Conservation (phyloP, 202 grass and related monocot species). For the Zizania palustris region DNA sequence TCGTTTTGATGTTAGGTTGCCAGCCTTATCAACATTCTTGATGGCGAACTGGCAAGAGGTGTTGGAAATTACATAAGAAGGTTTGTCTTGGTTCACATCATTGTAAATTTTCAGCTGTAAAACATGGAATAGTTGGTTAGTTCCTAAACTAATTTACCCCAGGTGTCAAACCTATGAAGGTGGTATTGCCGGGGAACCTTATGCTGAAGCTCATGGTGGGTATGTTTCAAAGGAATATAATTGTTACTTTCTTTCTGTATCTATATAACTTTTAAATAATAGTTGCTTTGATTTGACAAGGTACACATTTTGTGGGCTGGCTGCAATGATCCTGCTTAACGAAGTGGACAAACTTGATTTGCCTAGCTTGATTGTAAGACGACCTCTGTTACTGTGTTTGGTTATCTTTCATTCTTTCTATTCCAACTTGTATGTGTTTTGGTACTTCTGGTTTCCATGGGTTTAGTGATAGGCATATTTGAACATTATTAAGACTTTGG, state of each 20-base stretch:
- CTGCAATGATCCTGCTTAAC: conserved; percentile 89
- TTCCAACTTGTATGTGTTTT: neutral
- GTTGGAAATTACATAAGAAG: conserved; percentile 79
- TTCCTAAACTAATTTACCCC: conserved; percentile 32
- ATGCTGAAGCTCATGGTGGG: conserved; percentile 99
- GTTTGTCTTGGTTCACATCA: conserved; percentile 48
- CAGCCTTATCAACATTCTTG: conserved; percentile 90
- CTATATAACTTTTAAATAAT: conserved; percentile 35
- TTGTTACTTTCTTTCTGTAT: conserved; percentile 35
- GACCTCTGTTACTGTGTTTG: conserved; percentile 31
- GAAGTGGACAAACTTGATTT: conserved; percentile 84
- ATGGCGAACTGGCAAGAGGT: conserved; percentile 67
- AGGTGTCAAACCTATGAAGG: conserved; percentile 99
- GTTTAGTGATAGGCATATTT: conserved; percentile 3
- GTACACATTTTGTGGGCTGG: conserved; percentile 96
- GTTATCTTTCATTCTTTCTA: conserved; percentile 30
- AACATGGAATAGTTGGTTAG: conserved; percentile 31
- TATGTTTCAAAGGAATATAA: conserved; percentile 58
- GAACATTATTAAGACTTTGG: conserved; percentile 7
- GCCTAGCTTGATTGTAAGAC: conserved; percentile 78
- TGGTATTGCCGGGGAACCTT: conserved; percentile 92
- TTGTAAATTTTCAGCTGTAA: conserved; percentile 32
- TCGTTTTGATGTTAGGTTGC: conserved; percentile 72
- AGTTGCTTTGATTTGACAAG: conserved; percentile 60
- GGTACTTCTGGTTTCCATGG: conserved; percentile 10